Conservation (phyloP, 495 filamentous ascomycete genomes). For the Aspergillus conjunctus region DNA sequence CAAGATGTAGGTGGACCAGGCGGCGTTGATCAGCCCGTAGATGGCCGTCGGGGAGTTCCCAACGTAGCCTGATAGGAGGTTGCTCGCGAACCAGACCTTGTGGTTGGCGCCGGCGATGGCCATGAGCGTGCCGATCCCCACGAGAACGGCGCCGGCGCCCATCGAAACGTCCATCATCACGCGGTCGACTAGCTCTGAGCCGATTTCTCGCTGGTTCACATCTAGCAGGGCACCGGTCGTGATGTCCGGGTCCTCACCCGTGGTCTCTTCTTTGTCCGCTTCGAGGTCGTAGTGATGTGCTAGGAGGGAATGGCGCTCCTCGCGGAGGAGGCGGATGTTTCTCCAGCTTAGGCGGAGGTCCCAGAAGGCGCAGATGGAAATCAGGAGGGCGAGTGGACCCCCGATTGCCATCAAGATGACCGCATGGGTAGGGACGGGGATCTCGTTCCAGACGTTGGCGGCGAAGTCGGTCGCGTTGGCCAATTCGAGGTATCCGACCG, state of each 20-base stretch:
- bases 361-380: conserved; percentile 45
- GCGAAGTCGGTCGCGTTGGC: conserved; percentile 57
- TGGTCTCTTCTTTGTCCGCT: neutral
- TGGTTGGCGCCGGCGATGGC: conserved; percentile 51
- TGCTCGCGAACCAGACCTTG: conserved; percentile 43
- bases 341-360: conserved; percentile 46
- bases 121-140: conserved; percentile 53
- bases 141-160: conserved; percentile 48
- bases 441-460: conserved; percentile 56
- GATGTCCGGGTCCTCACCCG: conserved; percentile 15
- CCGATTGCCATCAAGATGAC: conserved; percentile 53
- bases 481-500: conserved; percentile 53
- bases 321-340: conserved; percentile 45
- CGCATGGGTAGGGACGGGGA: conserved; percentile 48
- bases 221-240: conserved; percentile 18
- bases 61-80: conserved; percentile 50
- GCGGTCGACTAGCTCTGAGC: conserved; percentile 44
- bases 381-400: conserved; percentile 45
- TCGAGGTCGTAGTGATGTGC: neutral
- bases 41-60: conserved; percentile 15
- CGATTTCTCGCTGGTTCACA: conserved; percentile 32
- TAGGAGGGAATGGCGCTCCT: conserved; percentile 32
- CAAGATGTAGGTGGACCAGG: conserved; percentile 47
- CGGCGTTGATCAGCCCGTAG: conserved; percentile 42
- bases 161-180: conserved; percentile 50